Conservation (phyloP, 2,329 filamentous ascomycete genomes). For the Hypoxylon sp. region DNA sequence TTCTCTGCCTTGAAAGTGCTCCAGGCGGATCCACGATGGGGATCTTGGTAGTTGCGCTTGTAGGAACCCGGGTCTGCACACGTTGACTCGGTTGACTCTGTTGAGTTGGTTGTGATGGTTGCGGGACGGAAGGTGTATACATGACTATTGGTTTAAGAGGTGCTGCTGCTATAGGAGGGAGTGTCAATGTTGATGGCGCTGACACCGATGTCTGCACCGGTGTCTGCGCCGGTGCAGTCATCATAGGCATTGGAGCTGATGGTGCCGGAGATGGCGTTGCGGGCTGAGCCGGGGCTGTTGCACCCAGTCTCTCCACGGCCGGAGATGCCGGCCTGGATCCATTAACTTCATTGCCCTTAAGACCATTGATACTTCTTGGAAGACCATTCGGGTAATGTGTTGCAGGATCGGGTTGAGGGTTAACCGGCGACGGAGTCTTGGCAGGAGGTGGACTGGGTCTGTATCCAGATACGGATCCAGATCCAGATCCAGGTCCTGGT, state of each 20-base stretch:
- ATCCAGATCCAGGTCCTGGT: background rate
- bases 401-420: conserved; percentile 17
- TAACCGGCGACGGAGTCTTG: conserved; percentile 19
- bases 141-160: conserved; percentile 31
- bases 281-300: conserved; percentile 22
- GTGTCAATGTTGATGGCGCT: conserved; percentile 10
- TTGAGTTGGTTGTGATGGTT: conserved; percentile 10
- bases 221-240: background rate
- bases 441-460: conserved; percentile 11
- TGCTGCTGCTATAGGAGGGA: conserved; percentile 8
- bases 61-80: conserved; percentile 20
- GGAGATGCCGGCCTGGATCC: conserved; percentile 13
- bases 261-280: conserved; percentile 3
- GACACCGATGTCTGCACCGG: background rate
- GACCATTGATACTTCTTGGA: conserved; percentile 43
- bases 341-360: conserved; percentile 27
- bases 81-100: conserved; percentile 16
- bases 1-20: conserved; percentile 19
- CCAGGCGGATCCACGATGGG: conserved; percentile 47
- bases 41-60: conserved; percentile 24
- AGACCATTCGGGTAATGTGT: conserved; percentile 42
- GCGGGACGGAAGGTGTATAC: conserved; percentile 19
- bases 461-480: conserved; percentile 4
- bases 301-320: conserved; percentile 8
- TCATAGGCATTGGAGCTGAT: conserved; percentile 9